Evolutionary conservation across 2,329 filamentous ascomycete genomes (phyloP).

Genomic region (Myrmaecium sp.): DNA sequence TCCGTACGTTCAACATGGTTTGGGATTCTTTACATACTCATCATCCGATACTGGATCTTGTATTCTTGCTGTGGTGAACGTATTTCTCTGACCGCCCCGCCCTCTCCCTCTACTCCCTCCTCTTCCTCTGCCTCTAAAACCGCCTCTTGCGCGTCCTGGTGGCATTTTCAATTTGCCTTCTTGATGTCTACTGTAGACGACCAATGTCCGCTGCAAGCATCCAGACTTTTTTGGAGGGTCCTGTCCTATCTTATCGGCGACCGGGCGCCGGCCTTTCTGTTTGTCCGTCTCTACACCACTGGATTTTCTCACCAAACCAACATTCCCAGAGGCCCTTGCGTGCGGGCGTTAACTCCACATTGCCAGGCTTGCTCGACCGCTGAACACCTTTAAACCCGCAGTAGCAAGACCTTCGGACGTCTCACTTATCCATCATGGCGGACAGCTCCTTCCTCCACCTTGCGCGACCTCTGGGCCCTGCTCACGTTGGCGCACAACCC

Average conservation of each 20-base stretch:
- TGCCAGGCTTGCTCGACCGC: no score
- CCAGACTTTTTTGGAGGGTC: neutral
- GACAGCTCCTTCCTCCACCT: constrained; percentile 81
- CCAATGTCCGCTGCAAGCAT: no score
- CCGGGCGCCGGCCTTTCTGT: no score
- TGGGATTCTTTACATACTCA: no score
- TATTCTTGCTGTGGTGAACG: constrained; percentile 13
- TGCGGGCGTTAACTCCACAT: no score
- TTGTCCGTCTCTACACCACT: no score
- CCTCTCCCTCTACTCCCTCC: constrained; percentile 11
- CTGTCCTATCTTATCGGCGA: no score
- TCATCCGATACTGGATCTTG: constrained; percentile 14
- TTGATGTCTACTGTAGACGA: neutral
- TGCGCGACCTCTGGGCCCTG: constrained; percentile 75
- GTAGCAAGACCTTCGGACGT: constrained; percentile 3
- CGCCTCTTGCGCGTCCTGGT: constrained; percentile 13
- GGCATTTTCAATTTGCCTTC: constrained; percentile 7
- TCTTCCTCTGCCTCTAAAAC: constrained; percentile 13
- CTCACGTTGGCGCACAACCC: constrained; percentile 59
- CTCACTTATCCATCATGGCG: constrained; percentile 51
- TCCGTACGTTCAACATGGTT: no score
- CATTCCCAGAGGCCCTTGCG: no score
- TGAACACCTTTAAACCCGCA: neutral
- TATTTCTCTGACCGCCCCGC: constrained; percentile 11
- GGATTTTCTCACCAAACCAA: no score